Conservation (phyloP, 345 rosid species). For the Gossypium thurberi region DNA sequence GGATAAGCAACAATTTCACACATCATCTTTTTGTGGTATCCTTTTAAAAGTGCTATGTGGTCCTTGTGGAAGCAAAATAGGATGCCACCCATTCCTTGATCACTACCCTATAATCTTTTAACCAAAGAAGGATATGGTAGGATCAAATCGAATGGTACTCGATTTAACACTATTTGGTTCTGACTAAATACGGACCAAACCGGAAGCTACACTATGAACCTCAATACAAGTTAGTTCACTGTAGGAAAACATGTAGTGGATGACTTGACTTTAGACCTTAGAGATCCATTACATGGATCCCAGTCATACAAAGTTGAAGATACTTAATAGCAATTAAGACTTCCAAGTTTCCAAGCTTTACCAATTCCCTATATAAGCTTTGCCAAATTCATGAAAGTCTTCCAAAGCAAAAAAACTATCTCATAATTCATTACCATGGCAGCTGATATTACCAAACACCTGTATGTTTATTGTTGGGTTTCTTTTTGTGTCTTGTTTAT, state of each 20-base stretch:
- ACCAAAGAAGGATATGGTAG: not conserved
- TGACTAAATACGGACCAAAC: not conserved
- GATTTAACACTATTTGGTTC: not conserved
- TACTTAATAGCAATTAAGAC: not conserved
- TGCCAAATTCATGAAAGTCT: not conserved
- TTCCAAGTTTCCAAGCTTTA: constrained; percentile 17
- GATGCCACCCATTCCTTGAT: not conserved
- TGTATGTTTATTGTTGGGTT: not conserved
- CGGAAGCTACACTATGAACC: not conserved
- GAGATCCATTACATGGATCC: not conserved
- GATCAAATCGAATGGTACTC: not conserved
- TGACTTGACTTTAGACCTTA: not conserved
- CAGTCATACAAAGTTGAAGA: not conserved
- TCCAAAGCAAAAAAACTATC: not conserved
- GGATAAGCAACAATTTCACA: not conserved
- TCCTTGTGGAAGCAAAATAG: not conserved
- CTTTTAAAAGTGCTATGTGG: not conserved
- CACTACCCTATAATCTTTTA: not conserved
- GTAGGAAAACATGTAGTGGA: not conserved
- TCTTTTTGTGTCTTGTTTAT: not conserved
- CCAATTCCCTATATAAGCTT: constrained; percentile 12
- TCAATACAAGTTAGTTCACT: not conserved
- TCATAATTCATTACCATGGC: not conserved
- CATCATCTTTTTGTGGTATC: not conserved
- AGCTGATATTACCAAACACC: not conserved